phyloP scores from a whole-genome alignment of 257 asterid species.

The Capsicum chinense region DNA sequence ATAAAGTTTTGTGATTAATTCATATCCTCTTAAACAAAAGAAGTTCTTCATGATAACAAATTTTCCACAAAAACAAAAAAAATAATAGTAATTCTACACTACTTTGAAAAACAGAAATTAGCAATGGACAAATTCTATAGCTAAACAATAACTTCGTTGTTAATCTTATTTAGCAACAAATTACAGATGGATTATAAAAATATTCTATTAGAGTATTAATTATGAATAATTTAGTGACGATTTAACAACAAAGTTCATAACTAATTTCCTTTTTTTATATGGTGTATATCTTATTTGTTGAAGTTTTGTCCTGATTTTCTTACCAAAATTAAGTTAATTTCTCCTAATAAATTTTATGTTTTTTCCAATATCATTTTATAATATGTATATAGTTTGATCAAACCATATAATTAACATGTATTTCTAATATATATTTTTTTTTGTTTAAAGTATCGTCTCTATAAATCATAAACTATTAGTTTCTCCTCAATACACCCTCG shows the following conservation, averaged over 20 bases:
- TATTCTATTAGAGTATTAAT: neutral
- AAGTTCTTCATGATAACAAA: neutral
- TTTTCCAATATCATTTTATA: no score
- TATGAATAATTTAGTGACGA: neutral
- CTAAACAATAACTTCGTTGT: neutral
- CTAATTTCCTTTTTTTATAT: neutral
- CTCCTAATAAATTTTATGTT: no score
- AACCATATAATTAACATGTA: no score
- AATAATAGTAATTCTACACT: neutral
- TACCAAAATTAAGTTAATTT: no score
- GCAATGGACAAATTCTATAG: accelerated
- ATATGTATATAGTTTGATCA: no score
- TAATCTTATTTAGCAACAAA: neutral
- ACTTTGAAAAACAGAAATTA: neutral
- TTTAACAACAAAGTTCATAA: neutral
- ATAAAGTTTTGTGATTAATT: neutral
- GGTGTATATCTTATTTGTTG: neutral
- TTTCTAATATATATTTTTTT: no score
- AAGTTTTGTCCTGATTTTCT: no score
- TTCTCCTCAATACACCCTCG: no score
- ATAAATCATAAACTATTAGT: no score
- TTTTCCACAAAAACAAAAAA: neutral
- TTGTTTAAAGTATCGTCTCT: no score
- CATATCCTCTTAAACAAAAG: neutral
- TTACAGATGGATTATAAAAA: neutral